phyloP scores from a whole-genome alignment of 2,329 filamentous ascomycete species.

The Aureobasidium zeae region DNA sequence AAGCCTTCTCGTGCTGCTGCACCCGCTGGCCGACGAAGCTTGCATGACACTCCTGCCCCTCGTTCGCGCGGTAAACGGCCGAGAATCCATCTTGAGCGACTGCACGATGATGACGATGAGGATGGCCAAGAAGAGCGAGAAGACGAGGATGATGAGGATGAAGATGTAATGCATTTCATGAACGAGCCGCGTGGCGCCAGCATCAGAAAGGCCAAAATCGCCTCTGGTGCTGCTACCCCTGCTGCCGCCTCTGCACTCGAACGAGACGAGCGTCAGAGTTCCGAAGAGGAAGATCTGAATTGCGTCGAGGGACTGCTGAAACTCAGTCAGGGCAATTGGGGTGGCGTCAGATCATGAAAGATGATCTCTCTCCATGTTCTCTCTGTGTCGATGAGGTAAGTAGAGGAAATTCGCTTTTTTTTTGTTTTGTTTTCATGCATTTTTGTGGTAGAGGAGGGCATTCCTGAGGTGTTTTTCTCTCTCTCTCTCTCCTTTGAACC shows the following conservation, averaged over 20 bases:
- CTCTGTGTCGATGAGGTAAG: too few species aligned
- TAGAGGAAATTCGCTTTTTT: too few species aligned
- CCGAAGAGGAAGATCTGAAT: conserved; percentile 59
- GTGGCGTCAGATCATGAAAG: too few species aligned
- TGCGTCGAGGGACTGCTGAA: conserved; percentile 18
- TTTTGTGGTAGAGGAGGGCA: conserved; percentile 2
- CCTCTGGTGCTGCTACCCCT: too few species aligned
- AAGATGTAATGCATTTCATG: conserved; percentile 69
- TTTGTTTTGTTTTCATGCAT: not conserved
- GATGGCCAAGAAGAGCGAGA: too few species aligned
- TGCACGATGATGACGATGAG: conserved; percentile 30
- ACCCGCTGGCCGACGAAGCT: too few species aligned
- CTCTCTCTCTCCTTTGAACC: not conserved
- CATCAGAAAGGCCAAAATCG: conserved; percentile 7
- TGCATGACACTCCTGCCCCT: conserved; percentile 8
- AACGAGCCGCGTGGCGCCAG: conserved; percentile 46
- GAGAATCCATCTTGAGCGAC: not conserved
- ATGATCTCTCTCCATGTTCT: too few species aligned
- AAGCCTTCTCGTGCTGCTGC: conserved; percentile 3
- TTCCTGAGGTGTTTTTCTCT: not conserved
- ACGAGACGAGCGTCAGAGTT: conserved; percentile 27
- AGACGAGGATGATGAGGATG: conserved; percentile 41
- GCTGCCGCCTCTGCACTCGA: not conserved
- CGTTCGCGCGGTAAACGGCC: conserved; percentile 1
- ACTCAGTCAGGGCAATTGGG: conserved; percentile 64